Evolutionary conservation across 148 eudicot genomes (phyloP), one percentile per base, ranked within the genome.

Genomic region (Amaranthus palmeri): DNA sequence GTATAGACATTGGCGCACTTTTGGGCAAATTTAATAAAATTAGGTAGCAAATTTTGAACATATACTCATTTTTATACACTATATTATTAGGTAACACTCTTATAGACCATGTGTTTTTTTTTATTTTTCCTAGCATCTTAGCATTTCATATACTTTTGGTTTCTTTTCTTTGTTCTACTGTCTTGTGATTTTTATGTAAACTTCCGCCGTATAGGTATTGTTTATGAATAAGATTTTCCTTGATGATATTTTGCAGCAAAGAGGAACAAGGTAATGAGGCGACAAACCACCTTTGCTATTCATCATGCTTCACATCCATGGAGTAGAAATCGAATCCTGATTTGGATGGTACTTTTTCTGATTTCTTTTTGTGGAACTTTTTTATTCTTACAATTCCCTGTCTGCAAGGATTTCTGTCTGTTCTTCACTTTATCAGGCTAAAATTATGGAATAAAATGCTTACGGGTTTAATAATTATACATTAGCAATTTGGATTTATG

Each of bases 281-380:
- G 97, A 43, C 99, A 90, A 83, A 83, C 90, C 54, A 96, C 96
- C 63, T 96, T 96, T 81, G 93, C 89, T 42, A 70, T 86, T 78
- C 96, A 96, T 78, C 97, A 92, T 69, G 93, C 99, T 67, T 88
- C 97, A 42, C 99, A 96, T 80, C 99, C 99, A 40, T 96, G 97
- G 99, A 96, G 92, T 76, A 81, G 93, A 74, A 96, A 88, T 73
- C 86, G 86, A 9, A 71, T 96, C 75, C 89, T 96, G 44, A 92
- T 92, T 45, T 96, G 99, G 99, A 92, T 96, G 97, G 99, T 95
- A 84, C 69, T 75, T 67, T 25, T 25, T 25, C 36, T 76, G 5
- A 60, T 10, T 75, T 68, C 46, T 52, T 68, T 68, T 45, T 43
- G 10, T 17, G 8, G 36, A 3, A 67, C 13, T 7, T 3, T 17